Conservation (phyloP, 495 filamentous ascomycete species). For the Neurospora pannonica region DNA sequence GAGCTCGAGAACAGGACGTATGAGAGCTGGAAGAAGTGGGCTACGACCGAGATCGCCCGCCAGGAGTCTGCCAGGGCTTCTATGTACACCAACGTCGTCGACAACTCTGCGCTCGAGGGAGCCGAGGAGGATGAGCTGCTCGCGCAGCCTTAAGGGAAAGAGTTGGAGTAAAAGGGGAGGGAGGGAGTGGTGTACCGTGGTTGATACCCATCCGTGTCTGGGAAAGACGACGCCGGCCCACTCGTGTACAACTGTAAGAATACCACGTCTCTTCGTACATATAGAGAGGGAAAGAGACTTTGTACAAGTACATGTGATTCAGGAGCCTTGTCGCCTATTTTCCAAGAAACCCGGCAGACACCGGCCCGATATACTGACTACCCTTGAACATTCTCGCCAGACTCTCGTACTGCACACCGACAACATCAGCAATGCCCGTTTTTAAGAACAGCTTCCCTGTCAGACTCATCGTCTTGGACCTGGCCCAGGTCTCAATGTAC, state of each 20-base stretch:
- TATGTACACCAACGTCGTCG: conserved; percentile 29
- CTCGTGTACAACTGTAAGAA: conserved; percentile 1
- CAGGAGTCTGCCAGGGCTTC: conserved; percentile 37
- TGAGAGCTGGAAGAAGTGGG: conserved; percentile 79
- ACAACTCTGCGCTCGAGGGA: conserved; percentile 2
- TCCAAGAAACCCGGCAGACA: not conserved
- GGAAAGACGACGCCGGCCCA: not conserved
- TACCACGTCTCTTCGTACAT: not conserved
- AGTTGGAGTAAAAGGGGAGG: not conserved
- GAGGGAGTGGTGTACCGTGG: not conserved
- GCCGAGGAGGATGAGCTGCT: conserved; percentile 7
- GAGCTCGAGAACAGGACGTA: conserved; percentile 67
- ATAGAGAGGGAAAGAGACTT: not conserved
- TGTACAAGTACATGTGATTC: not conserved
- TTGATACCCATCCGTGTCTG: not conserved
- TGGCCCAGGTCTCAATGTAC: conserved; percentile 88
- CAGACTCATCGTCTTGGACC: conserved; percentile 67
- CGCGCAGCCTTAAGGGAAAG: not conserved
- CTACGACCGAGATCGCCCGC: conserved; percentile 37
- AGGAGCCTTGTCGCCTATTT: not conserved
- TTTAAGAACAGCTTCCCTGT: conserved; percentile 59
- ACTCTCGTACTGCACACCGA: conserved; percentile 30
- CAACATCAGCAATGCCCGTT: conserved; percentile 31
- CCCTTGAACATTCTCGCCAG: conserved; percentile 9
- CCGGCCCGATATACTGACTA: not conserved